Base-by-base conservation (phyloP, 345 rosid genomes). In the Mercurialis annua region DNA sequence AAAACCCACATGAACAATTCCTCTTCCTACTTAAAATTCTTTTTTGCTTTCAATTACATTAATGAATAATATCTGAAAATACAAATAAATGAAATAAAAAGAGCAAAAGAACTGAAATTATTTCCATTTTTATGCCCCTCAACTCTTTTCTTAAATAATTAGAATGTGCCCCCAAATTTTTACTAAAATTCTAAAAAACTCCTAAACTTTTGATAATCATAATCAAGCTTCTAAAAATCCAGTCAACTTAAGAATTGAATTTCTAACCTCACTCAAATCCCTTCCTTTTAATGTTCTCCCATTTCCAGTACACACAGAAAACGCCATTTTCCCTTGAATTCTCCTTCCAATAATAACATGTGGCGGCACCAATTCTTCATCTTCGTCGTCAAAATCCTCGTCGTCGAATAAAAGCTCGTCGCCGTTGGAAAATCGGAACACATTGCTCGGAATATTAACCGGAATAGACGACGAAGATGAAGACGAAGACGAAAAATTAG, bases 241-340 rank as follows among this genome's bases (percentile, higher is more conserved):
- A 21, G 98, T 93, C 90, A 89, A 74, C 59, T 92, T 71, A 44
- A 93, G 89, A 71, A 93, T 72, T 5, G 94, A 82, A 78, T 90
- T 85, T 66, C 98, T 76, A 54, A 90, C 92, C 69, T 78, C 81
- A 17, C 90, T 82, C 81, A 93, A 78, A 66, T 90, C 83, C 51
- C 97, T 80, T 24, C 98, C 98, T 64, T 86, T 90, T 12, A 93
- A 85, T 16, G 84, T 87, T 66, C 98, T 81, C 55, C 98, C 98
- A 71, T 85, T 86, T 24, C 96, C 95, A 5, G 89, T 71, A 47
- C 87, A 80, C 59, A 89, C 86, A 0, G 96, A 90, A 66, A 85
- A 89, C 26, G 90, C 92, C 89, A 93, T 84, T 74, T 89, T 86
- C 60, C 81, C 68, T 7, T 83, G 82, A 18, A 74, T 68, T 57